phyloP scores from a whole-genome alignment of 2,329 filamentous ascomycete genomes.

The Myriosclerotinia duriaeana region DNA sequence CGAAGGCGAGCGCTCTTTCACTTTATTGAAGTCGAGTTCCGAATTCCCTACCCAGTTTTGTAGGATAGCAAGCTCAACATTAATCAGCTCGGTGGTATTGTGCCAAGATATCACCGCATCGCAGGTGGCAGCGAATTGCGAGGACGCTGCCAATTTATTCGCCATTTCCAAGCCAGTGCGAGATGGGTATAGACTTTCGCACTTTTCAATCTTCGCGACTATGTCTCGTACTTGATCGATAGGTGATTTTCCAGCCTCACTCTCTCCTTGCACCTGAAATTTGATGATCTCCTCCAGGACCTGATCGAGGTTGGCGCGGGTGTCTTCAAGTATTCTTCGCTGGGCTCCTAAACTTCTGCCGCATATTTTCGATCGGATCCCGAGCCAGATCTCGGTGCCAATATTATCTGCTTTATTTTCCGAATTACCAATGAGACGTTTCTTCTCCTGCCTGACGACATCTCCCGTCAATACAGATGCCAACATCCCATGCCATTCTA shows the following conservation, averaged over 20 bases:
- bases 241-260: slow-evolving; percentile 80
- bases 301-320: slow-evolving; percentile 68
- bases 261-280: slow-evolving; percentile 92
- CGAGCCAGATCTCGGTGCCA: slow-evolving; percentile 82
- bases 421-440: slow-evolving; percentile 78
- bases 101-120: slow-evolving; percentile 93
- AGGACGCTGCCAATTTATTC: slow-evolving; percentile 74
- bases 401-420: slow-evolving; percentile 62
- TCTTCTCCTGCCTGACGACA: slow-evolving; percentile 97
- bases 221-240: slow-evolving; percentile 87
- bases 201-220: slow-evolving; percentile 85
- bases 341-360: slow-evolving; percentile 83
- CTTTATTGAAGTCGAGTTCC: slow-evolving; percentile 84
- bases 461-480: slow-evolving; percentile 94
- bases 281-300: slow-evolving; percentile 84
- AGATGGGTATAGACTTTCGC: slow-evolving; percentile 82
- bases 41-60: slow-evolving; percentile 97
- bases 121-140: slow-evolving; percentile 76
- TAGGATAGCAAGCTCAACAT: slow-evolving; percentile 85
- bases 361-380: slow-evolving; percentile 78
- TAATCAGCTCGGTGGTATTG: slow-evolving; percentile 95
- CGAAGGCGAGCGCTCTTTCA: slow-evolving; percentile 65
- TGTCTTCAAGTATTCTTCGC: slow-evolving; percentile 83
- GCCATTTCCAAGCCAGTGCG: slow-evolving; percentile 69
- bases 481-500: slow-evolving; percentile 98